phyloP scores from a whole-genome alignment of 2,329 filamentous ascomycete genomes.

The Clarireedia paspali region DNA sequence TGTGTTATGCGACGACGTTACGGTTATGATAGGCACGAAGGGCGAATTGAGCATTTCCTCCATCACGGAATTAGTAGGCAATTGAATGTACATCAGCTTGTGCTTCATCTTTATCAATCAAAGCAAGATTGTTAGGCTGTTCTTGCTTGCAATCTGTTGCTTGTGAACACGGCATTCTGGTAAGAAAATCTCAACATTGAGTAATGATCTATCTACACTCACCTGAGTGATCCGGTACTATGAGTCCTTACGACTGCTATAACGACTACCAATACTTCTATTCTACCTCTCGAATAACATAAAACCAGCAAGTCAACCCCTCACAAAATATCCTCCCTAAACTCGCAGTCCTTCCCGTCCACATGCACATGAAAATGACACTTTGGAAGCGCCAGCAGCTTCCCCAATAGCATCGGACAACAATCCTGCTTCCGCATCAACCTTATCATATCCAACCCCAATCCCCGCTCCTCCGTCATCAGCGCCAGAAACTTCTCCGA shows the following conservation, averaged over 20 bases:
- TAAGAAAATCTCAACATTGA: background rate
- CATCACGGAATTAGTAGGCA: background rate
- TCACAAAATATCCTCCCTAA: background rate
- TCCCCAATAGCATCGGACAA: background rate
- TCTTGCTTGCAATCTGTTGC: background rate
- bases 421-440: background rate
- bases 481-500: background rate
- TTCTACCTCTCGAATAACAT: background rate
- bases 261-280: background rate
- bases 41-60: background rate
- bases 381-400: background rate
- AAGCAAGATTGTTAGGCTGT: background rate
- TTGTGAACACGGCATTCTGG: background rate
- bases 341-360: background rate
- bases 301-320: background rate
- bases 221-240: background rate
- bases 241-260: background rate
- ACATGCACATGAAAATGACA: background rate
- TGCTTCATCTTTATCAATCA: background rate
- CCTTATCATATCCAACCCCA: background rate
- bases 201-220: background rate
- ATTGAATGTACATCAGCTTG: background rate
- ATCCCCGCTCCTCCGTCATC: background rate
- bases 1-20: conserved; percentile 20
- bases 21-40: conserved; percentile 1